These are phyloP conservation scores for Hypericum androsaemum DNA, from an alignment of 345 rosid species.

Conservation along the genomic window DNA sequence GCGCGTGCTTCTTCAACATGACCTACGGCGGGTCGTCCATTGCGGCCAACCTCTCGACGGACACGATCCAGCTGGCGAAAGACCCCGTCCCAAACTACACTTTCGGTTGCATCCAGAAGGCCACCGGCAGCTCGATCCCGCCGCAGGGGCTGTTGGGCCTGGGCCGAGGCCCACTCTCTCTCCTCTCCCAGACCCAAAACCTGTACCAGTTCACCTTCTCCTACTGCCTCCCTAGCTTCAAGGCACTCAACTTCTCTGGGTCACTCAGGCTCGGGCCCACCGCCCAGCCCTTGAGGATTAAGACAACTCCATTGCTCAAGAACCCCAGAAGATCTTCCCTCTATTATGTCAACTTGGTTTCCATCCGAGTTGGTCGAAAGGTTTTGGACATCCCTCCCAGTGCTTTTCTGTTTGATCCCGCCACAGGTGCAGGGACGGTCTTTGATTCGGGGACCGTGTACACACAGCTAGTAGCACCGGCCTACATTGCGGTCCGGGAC, in stretches of 20 bases:
- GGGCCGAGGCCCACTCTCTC: conserved; percentile 78
- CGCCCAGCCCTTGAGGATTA: conserved; percentile 64
- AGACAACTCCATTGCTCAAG: conserved; percentile 67
- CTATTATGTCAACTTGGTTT: conserved; percentile 69
- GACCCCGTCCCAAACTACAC: conserved; percentile 57
- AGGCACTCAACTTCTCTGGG: conserved; percentile 68
- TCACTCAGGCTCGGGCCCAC: conserved; percentile 73
- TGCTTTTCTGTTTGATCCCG: conserved; percentile 62
- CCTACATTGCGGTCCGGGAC: conserved; percentile 59
- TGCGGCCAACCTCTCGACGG: conserved; percentile 59
- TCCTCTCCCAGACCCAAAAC: conserved; percentile 63
- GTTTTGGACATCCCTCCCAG: conserved; percentile 56
- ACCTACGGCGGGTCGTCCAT: conserved; percentile 72
- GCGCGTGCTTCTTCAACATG: conserved; percentile 64
- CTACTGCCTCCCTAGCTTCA: conserved; percentile 79
- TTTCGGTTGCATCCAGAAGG: conserved; percentile 66
- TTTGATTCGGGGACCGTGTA: conserved; percentile 85
- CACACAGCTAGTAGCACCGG: conserved; percentile 68
- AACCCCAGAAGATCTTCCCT: conserved; percentile 80
- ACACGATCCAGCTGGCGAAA: conserved; percentile 45
- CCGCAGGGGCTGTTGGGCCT: conserved; percentile 83
- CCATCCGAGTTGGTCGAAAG: conserved; percentile 60
- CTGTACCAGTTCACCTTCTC: conserved; percentile 75
- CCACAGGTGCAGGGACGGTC: conserved; percentile 83
- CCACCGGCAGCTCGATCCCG: conserved; percentile 63